These are phyloP conservation scores for Phytophthora aleatoria DNA, from an alignment of 352 stramenopile species.

Conservation along the genomic window DNA sequence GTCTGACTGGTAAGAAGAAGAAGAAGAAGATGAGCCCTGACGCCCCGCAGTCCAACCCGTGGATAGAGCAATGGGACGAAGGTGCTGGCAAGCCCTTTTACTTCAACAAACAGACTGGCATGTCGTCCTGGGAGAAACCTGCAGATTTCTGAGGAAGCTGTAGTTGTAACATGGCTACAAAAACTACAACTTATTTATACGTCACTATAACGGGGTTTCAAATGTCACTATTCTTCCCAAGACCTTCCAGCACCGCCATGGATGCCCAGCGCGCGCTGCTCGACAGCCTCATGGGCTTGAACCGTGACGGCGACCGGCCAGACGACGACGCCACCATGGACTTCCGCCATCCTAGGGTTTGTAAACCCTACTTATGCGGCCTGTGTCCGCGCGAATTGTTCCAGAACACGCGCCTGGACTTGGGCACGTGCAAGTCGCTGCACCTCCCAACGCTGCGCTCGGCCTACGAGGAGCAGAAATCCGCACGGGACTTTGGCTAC, in stretches of 20 bases:
- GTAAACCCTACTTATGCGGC: conserved; percentile 82
- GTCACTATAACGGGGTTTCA: conserved; percentile 7
- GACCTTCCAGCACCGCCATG: conserved; percentile 38
- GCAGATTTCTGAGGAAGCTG: conserved; percentile 46
- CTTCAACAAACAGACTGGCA: conserved; percentile 85
- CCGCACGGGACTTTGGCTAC: conserved; percentile 59
- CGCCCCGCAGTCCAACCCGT: conserved; percentile 36
- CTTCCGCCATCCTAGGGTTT: conserved; percentile 76
- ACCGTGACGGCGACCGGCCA: conserved; percentile 87
- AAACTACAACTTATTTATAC: conserved; percentile 16
- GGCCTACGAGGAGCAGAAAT: conserved; percentile 57
- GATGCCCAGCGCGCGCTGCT: conserved; percentile 87
- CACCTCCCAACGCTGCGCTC: conserved; percentile 75
- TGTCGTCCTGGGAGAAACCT: conserved; percentile 85
- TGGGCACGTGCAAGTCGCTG: conserved; percentile 68
- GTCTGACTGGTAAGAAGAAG: conserved; percentile 34
- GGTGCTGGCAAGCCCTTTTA: conserved; percentile 81
- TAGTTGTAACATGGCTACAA: neutral
- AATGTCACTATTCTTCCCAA: conserved; percentile 6
- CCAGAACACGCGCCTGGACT: conserved; percentile 90
- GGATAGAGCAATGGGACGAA: conserved; percentile 87
- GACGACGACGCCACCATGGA: conserved; percentile 72
- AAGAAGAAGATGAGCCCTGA: conserved; percentile 32
- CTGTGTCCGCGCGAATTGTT: conserved; percentile 90
- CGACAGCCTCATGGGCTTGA: conserved; percentile 91